Conservation (phyloP, 2,329 filamentous ascomycete species). For the Microdochium trichocladiopsis region DNA sequence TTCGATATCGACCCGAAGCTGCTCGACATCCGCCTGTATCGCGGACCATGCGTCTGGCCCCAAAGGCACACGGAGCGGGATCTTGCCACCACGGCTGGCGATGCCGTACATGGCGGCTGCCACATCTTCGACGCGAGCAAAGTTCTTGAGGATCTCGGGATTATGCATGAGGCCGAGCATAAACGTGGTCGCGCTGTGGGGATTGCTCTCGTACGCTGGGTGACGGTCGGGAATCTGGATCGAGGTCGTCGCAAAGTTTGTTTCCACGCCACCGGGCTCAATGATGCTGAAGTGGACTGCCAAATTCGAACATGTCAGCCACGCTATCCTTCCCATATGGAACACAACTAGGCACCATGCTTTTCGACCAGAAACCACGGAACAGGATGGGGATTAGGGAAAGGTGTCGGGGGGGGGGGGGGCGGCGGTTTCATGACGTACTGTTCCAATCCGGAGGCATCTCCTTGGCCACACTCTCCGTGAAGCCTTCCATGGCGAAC, state of each 20-base stretch:
- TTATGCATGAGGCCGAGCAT: slow-evolving; percentile 19
- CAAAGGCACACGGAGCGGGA: slow-evolving; percentile 33
- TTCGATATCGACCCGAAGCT: neutral
- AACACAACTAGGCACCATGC: too few species aligned
- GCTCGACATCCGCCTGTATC: neutral
- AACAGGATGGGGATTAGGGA: too few species aligned
- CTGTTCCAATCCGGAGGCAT: slow-evolving; percentile 33
- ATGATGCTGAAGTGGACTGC: slow-evolving; percentile 31
- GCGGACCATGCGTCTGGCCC: slow-evolving; percentile 12
- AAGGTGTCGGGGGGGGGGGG: too few species aligned
- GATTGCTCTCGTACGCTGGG: slow-evolving; percentile 27
- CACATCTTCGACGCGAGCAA: slow-evolving; percentile 23
- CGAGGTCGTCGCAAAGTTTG: slow-evolving; percentile 20
- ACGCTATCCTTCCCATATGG: neutral
- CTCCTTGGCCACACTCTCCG: slow-evolving; percentile 36
- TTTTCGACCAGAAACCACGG: too few species aligned
- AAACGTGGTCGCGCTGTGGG: slow-evolving; percentile 13
- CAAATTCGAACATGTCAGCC: slow-evolving; percentile 3
- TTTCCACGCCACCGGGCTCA: slow-evolving; percentile 32
- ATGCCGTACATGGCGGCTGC: slow-evolving; percentile 27
- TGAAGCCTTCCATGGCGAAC: slow-evolving; percentile 39
- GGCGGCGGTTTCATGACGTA: too few species aligned
- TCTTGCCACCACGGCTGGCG: slow-evolving; percentile 19
- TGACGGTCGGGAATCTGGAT: slow-evolving; percentile 25
- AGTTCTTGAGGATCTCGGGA: slow-evolving; percentile 15